phyloP scores from a whole-genome alignment of 2,329 filamentous ascomycete genomes.

The Phaeosphaeria sp. region DNA sequence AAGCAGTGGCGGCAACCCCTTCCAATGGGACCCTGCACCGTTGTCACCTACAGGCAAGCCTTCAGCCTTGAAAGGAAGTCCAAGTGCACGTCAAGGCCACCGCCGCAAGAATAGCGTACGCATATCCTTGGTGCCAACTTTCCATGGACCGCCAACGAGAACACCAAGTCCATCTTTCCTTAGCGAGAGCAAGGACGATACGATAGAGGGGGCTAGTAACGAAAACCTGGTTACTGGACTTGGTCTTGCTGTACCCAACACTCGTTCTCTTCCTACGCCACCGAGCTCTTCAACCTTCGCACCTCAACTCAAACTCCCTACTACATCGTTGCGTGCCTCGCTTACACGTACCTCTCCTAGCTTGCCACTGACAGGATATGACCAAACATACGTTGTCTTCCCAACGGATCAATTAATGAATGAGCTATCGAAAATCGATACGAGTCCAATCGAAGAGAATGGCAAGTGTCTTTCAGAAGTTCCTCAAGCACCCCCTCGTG shows the following conservation, averaged over 20 bases:
- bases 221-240: conserved; percentile 12
- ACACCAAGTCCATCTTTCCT: conserved; percentile 45
- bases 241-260: conserved; percentile 21
- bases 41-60: conserved; percentile 45
- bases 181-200: conserved; percentile 50
- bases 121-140: conserved; percentile 52
- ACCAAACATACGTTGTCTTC: conserved; percentile 29
- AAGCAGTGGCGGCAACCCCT: conserved; percentile 56
- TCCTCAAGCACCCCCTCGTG: background rate
- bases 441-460: conserved; percentile 24
- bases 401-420: conserved; percentile 18
- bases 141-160: conserved; percentile 48
- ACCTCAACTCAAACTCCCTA: conserved; percentile 44
- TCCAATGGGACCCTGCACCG: conserved; percentile 53
- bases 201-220: conserved; percentile 20
- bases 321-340: conserved; percentile 45
- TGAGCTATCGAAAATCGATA: conserved; percentile 13
- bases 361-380: conserved; percentile 45
- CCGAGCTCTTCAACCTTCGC: conserved; percentile 42
- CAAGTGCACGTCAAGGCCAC: conserved; percentile 53
- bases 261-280: conserved; percentile 29
- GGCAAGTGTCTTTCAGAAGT: background rate
- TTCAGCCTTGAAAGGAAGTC: conserved; percentile 54
- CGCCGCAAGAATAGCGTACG: conserved; percentile 54
- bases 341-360: conserved; percentile 51